These are phyloP conservation scores for Prunus persica DNA, from an alignment of 306 rosid species.

Conservation along the genomic window DNA sequence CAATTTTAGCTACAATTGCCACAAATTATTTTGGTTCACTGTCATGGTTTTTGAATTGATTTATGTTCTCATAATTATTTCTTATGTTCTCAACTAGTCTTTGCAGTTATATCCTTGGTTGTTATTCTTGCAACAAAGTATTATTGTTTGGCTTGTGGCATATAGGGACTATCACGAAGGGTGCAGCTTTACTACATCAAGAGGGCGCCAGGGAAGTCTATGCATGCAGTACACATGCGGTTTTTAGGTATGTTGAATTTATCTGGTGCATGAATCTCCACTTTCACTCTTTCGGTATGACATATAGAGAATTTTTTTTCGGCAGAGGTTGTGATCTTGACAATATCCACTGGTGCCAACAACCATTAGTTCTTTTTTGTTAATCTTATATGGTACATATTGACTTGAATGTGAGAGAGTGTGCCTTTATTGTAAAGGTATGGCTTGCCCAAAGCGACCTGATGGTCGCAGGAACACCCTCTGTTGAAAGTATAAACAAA, in stretches of 20 bases:
- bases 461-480: background rate
- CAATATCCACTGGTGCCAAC: background rate
- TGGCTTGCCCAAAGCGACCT: background rate
- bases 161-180: constrained; percentile 81
- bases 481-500: background rate
- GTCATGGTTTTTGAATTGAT: background rate
- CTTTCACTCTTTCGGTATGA: background rate
- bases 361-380: background rate
- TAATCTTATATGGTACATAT: background rate
- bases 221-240: constrained; percentile 95
- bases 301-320: background rate
- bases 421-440: background rate
- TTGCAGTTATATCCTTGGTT: background rate
- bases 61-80: background rate
- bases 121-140: constrained; percentile 8
- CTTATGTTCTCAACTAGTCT: background rate
- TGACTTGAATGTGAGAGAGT: background rate
- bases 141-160: constrained; percentile 21
- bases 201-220: constrained; percentile 97
- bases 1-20: background rate
- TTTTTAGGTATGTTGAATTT: constrained; percentile 64
- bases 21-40: background rate
- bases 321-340: background rate
- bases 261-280: background rate
- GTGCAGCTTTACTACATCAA: constrained; percentile 92